Percentiles rank a stretch among this genome's conserved stretches.
Conservation (phyloP, 176 grass and related monocot species). For the Triticum turgidum region DNA sequence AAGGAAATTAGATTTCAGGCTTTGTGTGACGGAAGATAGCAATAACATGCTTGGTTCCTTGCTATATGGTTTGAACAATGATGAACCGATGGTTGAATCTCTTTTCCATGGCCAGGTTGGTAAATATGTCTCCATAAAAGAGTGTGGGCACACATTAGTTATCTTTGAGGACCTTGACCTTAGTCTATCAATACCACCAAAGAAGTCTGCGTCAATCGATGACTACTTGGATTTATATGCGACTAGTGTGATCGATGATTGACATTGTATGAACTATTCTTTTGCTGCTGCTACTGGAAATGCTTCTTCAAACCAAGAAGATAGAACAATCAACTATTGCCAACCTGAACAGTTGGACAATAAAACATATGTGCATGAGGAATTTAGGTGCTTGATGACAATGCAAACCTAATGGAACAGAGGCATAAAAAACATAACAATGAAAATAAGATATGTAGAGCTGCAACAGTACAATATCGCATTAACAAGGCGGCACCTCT, state of each 20-base stretch:
- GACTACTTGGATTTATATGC: constrained; percentile 64
- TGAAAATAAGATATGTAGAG: neutral
- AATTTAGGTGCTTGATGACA: neutral
- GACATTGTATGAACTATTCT: constrained; percentile 29
- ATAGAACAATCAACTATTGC: neutral
- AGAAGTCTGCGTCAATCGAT: constrained; percentile 57
- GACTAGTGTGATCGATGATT: constrained; percentile 60
- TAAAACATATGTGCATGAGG: neutral
- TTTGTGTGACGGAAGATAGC: constrained; percentile 75
- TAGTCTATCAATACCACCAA: constrained; percentile 59
- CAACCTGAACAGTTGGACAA: neutral
- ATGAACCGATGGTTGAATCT: constrained; percentile 26
- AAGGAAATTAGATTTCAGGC: constrained; percentile 66
- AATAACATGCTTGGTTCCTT: constrained; percentile 79
- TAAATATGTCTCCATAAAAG: constrained; percentile 47
- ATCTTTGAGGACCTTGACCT: constrained; percentile 58
- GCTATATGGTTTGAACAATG: constrained; percentile 56
- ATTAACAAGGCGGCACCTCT: constrained; percentile 35
- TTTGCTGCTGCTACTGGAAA: neutral
- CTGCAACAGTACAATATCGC: constrained; percentile 38
- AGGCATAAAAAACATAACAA: neutral
- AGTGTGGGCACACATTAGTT: constrained; percentile 57
- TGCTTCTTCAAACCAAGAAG: neutral
- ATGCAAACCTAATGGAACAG: neutral
- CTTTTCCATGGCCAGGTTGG: constrained; percentile 8